A percentile compares a stretch with the other conserved stretches of the same genome.
Conservation (phyloP, 164 flowering plant genomes). For the Tetrastigma voinierianum region DNA sequence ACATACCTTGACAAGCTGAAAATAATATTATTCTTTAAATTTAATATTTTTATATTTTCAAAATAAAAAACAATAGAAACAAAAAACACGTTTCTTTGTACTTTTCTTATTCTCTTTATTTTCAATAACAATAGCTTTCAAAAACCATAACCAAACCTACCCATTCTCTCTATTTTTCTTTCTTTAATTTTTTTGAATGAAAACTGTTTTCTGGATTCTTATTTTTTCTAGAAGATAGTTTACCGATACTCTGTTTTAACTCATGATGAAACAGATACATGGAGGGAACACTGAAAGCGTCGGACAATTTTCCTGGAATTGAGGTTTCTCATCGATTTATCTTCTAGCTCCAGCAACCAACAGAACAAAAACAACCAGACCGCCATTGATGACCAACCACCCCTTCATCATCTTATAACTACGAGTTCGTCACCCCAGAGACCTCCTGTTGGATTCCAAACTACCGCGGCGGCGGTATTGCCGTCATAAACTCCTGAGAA, state of each 20-base stretch:
- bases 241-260: neutral
- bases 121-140: no score
- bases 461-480: conserved; percentile 68
- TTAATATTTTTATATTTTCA: no score
- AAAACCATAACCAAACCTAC: no score
- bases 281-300: conserved; percentile 85
- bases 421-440: conserved; percentile 60
- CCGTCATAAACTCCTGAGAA: conserved; percentile 67
- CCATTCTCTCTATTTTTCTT: no score
- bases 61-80: no score
- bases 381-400: conserved; percentile 12
- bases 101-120: no score
- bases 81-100: no score
- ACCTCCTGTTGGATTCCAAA: conserved; percentile 73
- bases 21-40: no score
- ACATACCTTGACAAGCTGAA: no score
- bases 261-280: conserved; percentile 55
- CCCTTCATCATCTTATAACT: conserved; percentile 33
- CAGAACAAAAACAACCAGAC: conserved; percentile 1
- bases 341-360: conserved; percentile 18
- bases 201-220: no score
- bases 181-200: no score
- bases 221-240: no score
- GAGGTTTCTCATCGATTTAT: conserved; percentile 74
- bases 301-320: conserved; percentile 58